Conservation (phyloP, 2,329 filamentous ascomycete species). For the Huntiella savannae region DNA sequence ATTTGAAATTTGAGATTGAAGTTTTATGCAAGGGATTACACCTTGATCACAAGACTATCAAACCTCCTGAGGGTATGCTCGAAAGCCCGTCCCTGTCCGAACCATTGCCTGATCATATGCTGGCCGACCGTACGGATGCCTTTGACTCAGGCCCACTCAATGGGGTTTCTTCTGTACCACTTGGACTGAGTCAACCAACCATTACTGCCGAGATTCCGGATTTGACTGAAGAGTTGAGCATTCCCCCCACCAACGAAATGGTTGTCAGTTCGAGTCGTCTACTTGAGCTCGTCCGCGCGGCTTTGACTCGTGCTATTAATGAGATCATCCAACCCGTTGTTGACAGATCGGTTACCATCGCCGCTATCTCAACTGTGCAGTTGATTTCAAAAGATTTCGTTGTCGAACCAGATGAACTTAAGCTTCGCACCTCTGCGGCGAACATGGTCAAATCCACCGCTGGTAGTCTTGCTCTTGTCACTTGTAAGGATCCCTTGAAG, state of each 20-base stretch:
- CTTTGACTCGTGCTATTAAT: slow-evolving; percentile 74
- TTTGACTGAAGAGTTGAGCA: slow-evolving; percentile 56
- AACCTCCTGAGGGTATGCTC: slow-evolving; percentile 70
- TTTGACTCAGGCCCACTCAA: slow-evolving; percentile 73
- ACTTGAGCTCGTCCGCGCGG: slow-evolving; percentile 62
- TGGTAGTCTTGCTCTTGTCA: slow-evolving; percentile 87
- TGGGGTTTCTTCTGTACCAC: slow-evolving; percentile 47
- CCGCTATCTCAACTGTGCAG: slow-evolving; percentile 87
- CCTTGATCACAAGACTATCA: slow-evolving; percentile 81
- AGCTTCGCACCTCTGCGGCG: slow-evolving; percentile 67
- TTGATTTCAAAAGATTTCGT: slow-evolving; percentile 94
- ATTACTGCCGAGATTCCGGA: slow-evolving; percentile 71
- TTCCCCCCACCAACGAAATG: slow-evolving; percentile 66
- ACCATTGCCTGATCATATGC: slow-evolving; percentile 37
- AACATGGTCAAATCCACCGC: slow-evolving; percentile 92
- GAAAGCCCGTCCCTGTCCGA: slow-evolving; percentile 33
- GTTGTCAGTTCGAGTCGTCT: slow-evolving; percentile 51
- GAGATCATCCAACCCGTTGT: slow-evolving; percentile 97
- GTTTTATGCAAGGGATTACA: slow-evolving; percentile 84
- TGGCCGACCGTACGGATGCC: slow-evolving; percentile 52
- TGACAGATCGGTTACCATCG: slow-evolving; percentile 92
- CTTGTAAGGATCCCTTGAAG: slow-evolving; percentile 87
- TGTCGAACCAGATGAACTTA: slow-evolving; percentile 76
- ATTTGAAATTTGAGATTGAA: slow-evolving; percentile 96
- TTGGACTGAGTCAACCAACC: slow-evolving; percentile 57